These are phyloP conservation scores for Tylopilus plumbeoviolaceoides DNA, from an alignment of 768 basidiomycete species.

Conservation along the genomic window DNA sequence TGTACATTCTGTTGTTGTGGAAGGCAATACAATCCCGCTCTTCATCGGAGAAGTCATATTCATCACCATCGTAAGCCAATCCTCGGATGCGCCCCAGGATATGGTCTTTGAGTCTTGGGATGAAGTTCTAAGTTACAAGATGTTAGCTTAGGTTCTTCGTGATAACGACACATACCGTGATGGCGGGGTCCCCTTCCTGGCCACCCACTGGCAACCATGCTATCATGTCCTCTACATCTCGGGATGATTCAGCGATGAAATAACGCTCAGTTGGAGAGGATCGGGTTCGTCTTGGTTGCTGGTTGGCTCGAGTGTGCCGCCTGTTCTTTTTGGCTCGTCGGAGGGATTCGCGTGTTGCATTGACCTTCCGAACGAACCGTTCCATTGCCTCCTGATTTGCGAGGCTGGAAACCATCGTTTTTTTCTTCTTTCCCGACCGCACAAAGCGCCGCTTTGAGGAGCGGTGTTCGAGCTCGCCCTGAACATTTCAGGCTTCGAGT, in stretches of 20 bases:
- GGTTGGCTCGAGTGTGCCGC: no score
- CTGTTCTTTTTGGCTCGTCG: no score
- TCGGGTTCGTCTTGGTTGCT: no score
- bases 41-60: constrained; percentile 16
- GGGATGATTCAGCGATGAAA: no score
- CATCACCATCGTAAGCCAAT: constrained; percentile 26
- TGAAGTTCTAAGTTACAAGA: constrained; percentile 26
- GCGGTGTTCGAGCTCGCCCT: constrained; percentile 38
- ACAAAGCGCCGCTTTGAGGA: constrained; percentile 34
- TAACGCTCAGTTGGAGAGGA: no score
- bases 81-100: constrained; percentile 10
- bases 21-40: constrained; percentile 23
- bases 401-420: constrained; percentile 20
- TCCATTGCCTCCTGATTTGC: constrained; percentile 14
- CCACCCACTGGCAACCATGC: background rate
- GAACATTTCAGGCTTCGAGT: no score
- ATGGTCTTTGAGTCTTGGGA: constrained; percentile 17
- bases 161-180: no score
- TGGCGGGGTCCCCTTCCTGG: no score
- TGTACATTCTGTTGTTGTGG: constrained; percentile 11
- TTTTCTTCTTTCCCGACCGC: constrained; percentile 34
- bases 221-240: no score
- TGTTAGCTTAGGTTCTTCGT: no score
- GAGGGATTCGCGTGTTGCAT: background rate
- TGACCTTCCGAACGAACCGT: constrained; percentile 9